Base-by-base conservation (phyloP, 2,329 filamentous ascomycete species). In the Fusarium concolor region DNA sequence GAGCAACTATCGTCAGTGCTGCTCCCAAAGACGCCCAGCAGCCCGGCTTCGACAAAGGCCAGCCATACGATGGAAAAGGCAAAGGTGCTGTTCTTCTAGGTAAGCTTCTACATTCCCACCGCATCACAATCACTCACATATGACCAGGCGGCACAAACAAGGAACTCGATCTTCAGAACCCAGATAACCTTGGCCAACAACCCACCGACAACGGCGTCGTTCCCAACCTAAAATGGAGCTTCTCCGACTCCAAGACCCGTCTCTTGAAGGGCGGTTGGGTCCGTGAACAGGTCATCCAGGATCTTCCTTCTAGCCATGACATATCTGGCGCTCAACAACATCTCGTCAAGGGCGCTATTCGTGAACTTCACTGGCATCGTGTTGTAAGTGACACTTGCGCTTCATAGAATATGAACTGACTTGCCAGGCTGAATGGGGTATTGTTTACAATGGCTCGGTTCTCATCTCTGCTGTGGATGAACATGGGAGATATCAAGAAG, bases 321-420 rank as follows among this genome's bases (percentile, higher is more conserved):
- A 90, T 92, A 69, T 81, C 90, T 2, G 89, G 84, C 6, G 90
- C 89, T 2, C 89, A 92, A 75, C 88, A 90, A 77, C 89, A 92
- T 76, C 78, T 92, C 53, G 85, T 83, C 57, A 90, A 90, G 75
- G 89, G 89, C 4, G 86, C 88, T 1, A 85, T 90, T 33, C 84
- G 88, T 8, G 88, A 91, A 75, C 80, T 91, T 14, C 89, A 91
- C 71, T 91, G 88, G 89, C 89, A 91, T 72, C 81, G 83, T 67
- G 86, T 89, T n/a, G 87, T 89, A 79, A 64, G 85, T 79, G 10
- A 2, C 14, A 11, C 6, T 17, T 3, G 15, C 8, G 0, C 0
- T 4, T 6, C 7, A 26, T 22, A 9, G 15, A 31, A 10, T 5
- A 14, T 18, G 22, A 31, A 37, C 50, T 47, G 2, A 53, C n/a